These are phyloP conservation scores for Ophiostoma montium DNA, from an alignment of 2,329 filamentous ascomycete species.

Conservation along the genomic window DNA sequence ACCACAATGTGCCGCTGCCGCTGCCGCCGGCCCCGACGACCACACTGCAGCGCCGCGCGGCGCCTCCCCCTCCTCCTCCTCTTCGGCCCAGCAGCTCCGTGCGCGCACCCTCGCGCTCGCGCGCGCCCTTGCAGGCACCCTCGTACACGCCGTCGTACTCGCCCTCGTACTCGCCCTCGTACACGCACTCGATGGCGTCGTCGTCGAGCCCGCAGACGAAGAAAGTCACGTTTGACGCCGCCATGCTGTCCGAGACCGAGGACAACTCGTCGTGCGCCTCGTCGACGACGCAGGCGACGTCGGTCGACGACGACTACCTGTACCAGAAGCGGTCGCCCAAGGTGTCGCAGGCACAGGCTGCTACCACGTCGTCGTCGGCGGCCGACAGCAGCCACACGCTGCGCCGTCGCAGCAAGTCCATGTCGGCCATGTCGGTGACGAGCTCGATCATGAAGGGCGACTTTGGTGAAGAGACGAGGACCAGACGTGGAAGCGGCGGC, in stretches of 20 bases:
- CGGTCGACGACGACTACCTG: slow-evolving; percentile 6
- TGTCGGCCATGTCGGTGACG: background rate
- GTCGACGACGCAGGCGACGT: slow-evolving; percentile 11
- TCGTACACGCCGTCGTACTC: too few species aligned
- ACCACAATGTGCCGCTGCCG: background rate
- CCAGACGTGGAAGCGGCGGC: background rate
- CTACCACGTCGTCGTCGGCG: background rate
- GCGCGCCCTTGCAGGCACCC: too few species aligned
- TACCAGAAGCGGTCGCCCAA: background rate
- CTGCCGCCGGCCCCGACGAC: too few species aligned
- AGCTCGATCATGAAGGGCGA: background rate
- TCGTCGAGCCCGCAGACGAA: slow-evolving; percentile 1
- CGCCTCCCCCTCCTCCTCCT: too few species aligned
- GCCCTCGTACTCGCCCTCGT: too few species aligned
- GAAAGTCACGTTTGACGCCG: slow-evolving; percentile 5
- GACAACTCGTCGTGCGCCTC: slow-evolving; percentile 9
- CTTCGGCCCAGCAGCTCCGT: too few species aligned
- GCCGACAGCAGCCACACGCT: background rate
- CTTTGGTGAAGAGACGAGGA: background rate
- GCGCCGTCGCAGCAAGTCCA: background rate
- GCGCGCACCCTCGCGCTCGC: too few species aligned
- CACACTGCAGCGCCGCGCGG: too few species aligned
- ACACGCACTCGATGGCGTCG: background rate
- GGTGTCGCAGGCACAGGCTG: background rate
- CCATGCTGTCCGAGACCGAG: slow-evolving; percentile 9